phyloP scores from a whole-genome alignment of 371 early-diverging fungal genomes.

The Apophysomyces elegans region DNA sequence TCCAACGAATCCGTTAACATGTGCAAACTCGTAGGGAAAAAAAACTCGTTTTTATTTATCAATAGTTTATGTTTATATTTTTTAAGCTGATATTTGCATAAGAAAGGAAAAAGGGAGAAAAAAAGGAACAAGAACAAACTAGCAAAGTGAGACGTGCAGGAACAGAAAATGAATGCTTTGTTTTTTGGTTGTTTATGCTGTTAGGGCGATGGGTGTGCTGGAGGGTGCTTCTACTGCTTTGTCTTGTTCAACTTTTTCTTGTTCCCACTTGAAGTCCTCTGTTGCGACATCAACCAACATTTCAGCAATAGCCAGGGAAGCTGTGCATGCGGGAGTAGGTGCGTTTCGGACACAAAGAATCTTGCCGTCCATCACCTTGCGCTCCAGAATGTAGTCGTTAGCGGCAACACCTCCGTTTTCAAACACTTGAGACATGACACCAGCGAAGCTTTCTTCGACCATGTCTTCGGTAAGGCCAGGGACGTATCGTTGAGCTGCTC shows the following conservation, averaged over 20 bases:
- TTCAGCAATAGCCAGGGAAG: slow-evolving; percentile 56
- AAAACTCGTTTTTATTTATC: not conserved
- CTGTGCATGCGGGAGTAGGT: slow-evolving; percentile 56
- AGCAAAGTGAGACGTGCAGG: not conserved
- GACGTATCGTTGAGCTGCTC: slow-evolving; percentile 52
- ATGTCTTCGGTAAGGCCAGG: slow-evolving; percentile 52
- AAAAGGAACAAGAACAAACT: too few relatives aligned
- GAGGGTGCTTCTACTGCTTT: slow-evolving; percentile 16
- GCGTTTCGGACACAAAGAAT: slow-evolving; percentile 55
- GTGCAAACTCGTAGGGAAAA: not conserved
- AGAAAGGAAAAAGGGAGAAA: not conserved
- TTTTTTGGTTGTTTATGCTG: not conserved
- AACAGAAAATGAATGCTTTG: not conserved
- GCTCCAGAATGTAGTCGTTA: slow-evolving; percentile 51
- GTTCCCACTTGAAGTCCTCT: slow-evolving; percentile 50
- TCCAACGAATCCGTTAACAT: too few relatives aligned
- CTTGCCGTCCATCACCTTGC: slow-evolving; percentile 51
- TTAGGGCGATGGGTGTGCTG: not conserved
- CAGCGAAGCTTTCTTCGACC: slow-evolving; percentile 57
- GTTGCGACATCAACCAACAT: slow-evolving; percentile 51
- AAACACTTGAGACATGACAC: slow-evolving; percentile 58
- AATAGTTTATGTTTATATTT: slow-evolving; percentile 2
- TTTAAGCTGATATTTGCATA: not conserved
- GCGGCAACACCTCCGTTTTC: slow-evolving; percentile 53
- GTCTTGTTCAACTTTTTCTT: slow-evolving; percentile 12